Percentiles rank a stretch among this genome's conserved stretches.
These are phyloP conservation scores for Suillus sp. DNA, from an alignment of 768 basidiomycete genomes.

Conservation along the genomic window DNA sequence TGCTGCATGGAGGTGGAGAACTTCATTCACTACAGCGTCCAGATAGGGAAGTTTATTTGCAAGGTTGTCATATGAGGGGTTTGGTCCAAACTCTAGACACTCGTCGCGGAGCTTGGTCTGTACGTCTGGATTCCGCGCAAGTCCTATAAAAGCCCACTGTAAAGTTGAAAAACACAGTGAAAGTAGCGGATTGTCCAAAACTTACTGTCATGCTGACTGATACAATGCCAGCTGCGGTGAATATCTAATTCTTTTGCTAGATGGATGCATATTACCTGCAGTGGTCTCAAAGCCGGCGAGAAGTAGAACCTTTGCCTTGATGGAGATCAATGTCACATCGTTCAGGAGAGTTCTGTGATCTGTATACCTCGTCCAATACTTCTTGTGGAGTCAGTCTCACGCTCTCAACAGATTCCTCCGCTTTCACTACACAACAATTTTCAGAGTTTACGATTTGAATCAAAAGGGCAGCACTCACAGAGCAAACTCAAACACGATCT, in stretches of 20 bases:
- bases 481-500: neutral
- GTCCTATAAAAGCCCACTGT: slow-evolving; percentile 38
- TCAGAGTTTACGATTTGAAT: neutral
- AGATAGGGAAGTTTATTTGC: slow-evolving; percentile 40
- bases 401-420: neutral
- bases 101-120: slow-evolving; percentile 33
- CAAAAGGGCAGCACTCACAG: neutral
- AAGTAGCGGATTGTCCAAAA: neutral
- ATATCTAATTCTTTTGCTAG: neutral
- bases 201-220: slow-evolving; percentile 17
- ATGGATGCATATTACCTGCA: slow-evolving; percentile 25
- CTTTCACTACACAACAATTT: neutral
- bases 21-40: slow-evolving; percentile 44
- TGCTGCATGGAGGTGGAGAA: slow-evolving; percentile 41
- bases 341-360: neutral
- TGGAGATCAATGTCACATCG: neutral
- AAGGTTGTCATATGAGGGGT: slow-evolving; percentile 43
- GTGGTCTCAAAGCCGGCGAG: slow-evolving; percentile 21
- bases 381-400: neutral
- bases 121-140: slow-evolving; percentile 28
- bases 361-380: neutral
- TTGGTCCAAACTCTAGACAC: slow-evolving; percentile 25
- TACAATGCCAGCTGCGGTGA: neutral
- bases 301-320: slow-evolving; percentile 18
- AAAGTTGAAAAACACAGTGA: neutral